These are phyloP conservation scores for Malus hybrid DNA, from an alignment of 331 rosid genomes.

Conservation along the genomic window DNA sequence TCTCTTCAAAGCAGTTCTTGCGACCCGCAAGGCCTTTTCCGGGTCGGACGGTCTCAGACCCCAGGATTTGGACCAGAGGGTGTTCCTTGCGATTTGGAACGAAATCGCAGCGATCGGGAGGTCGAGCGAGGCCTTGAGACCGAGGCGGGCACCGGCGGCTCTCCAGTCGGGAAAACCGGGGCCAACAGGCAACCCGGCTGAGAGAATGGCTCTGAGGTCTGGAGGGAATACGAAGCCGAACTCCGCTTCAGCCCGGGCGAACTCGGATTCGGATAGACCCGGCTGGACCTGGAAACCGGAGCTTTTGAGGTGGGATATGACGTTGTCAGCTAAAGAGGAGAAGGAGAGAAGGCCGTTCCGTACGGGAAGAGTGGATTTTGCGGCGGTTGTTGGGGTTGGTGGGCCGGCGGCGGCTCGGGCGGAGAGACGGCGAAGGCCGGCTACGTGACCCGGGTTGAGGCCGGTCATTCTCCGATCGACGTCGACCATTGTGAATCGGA, in stretches of 20 bases:
- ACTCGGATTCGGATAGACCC: conserved; percentile 75
- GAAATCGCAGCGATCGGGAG: conserved; percentile 94
- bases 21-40: conserved; percentile 68
- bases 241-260: conserved; percentile 94
- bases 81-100: conserved; percentile 76
- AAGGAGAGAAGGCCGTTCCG: conserved; percentile 73
- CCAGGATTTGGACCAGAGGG: conserved; percentile 90
- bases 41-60: conserved; percentile 81
- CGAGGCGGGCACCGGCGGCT: conserved; percentile 63
- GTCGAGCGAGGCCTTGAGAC: conserved; percentile 78
- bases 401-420: conserved; percentile 80
- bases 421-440: conserved; percentile 89
- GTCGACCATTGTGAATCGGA: conserved; percentile 55
- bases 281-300: conserved; percentile 61
- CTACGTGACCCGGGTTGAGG: conserved; percentile 79
- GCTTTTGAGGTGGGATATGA: conserved; percentile 56
- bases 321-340: conserved; percentile 58
- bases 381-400: conserved; percentile 5
- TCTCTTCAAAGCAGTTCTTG: conserved; percentile 76
- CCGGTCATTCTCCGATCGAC: conserved; percentile 92
- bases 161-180: conserved; percentile 98
- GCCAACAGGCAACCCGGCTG: conserved; percentile 83
- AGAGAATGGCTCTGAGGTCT: conserved; percentile 81
- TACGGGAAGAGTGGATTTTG: conserved; percentile 30
- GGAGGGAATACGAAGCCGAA: conserved; percentile 87